phyloP scores from a whole-genome alignment of 2,329 filamentous ascomycete species.

The Gnomoniopsis smithogilvyi region DNA sequence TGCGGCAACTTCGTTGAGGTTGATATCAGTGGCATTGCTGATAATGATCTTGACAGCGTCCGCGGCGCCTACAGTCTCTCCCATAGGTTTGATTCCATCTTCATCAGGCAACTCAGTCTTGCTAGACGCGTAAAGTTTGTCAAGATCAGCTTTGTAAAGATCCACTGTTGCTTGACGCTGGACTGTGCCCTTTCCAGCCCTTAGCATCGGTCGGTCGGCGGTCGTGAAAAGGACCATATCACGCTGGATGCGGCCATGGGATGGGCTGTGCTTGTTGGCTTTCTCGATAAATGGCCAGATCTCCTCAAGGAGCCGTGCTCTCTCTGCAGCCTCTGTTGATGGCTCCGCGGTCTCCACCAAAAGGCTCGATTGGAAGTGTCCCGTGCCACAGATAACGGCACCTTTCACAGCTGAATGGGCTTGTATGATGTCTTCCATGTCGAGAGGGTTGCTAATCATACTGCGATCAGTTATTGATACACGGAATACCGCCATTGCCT shows the following conservation, averaged over 20 bases:
- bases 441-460: background rate
- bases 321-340: background rate
- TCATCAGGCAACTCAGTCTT: background rate
- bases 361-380: constrained; percentile 9
- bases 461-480: no score
- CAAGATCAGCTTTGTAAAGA: constrained; percentile 40
- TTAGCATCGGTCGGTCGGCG: constrained; percentile 37
- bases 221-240: constrained; percentile 36
- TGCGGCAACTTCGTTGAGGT: background rate
- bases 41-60: constrained; percentile 4
- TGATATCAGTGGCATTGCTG: background rate
- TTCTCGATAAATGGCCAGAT: constrained; percentile 7
- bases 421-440: constrained; percentile 10
- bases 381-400: background rate
- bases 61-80: background rate
- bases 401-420: constrained; percentile 3
- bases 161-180: constrained; percentile 35
- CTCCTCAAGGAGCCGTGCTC: background rate
- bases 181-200: constrained; percentile 43
- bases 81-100: background rate
- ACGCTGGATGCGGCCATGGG: constrained; percentile 42
- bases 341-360: background rate
- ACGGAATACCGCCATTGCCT: no score
- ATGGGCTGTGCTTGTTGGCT: constrained; percentile 22
- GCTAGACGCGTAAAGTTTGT: constrained; percentile 32